Base-by-base conservation (phyloP, 352 stramenopile species). In the Pythium rishiriense region DNA sequence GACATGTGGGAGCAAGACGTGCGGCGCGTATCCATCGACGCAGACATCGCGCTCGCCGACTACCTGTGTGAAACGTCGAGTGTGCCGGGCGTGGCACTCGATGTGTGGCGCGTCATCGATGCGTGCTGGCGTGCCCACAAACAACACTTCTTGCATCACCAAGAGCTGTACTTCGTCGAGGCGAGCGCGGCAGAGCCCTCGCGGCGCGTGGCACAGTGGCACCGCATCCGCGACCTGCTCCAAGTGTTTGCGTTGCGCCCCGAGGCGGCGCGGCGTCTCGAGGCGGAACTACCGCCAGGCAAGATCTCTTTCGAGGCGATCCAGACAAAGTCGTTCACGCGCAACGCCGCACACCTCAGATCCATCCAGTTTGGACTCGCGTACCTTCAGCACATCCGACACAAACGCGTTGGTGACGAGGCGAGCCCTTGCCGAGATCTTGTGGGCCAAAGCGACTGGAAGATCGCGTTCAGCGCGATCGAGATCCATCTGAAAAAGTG, bases 91-190 rank as follows among this genome's bases (percentile, higher is more conserved):
- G 80, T 95, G 35, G 60, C 65, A 19, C 52, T 66, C 22, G 71
- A 85, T 14, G 79, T 90, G 28, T 95, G 86, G 84, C 49, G 58
- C 7, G 58, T 91, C 25, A 75, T 93, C 19, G 66, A 72, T 42
- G 54, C 54, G 31, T 91, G 87, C 58, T 93, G 83, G 83, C 56
- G 63, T 19, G 74, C 70, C 57, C 82, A 91, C 69, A 78, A 85
- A 47, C 70, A 83, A 10, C 77, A 81, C 48, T 87, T 85, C 42
- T 51, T 86, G n/a, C 85, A 94, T 49, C 68, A 87, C 45, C 66
- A 85, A 60, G 73, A 89, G 45, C 58, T 91, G 7, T 85, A 70
- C 58, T 87, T 91, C 54, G 68, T 60, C 1, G 73, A 88, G 54
- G 56, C 37, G 0, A 48, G n/a, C 24, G 31, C 55, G 26, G 21